Percentiles rank a stretch among this genome's conserved stretches.
Conservation (phyloP, 495 filamentous ascomycete genomes). For the Penicillium tannophilum region DNA sequence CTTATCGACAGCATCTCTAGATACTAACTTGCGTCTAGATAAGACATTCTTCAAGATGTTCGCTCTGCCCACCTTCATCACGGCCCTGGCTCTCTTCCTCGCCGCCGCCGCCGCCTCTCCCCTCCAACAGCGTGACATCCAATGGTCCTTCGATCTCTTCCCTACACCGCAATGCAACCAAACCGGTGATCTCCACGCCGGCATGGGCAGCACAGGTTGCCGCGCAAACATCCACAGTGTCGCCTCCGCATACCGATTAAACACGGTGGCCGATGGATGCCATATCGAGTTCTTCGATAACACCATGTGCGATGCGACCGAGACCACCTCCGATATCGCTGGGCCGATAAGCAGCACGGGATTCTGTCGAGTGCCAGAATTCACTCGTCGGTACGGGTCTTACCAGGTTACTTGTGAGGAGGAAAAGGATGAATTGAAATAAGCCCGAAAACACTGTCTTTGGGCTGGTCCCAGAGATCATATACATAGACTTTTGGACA, state of each 20-base stretch:
- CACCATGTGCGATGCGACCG: constrained; percentile 31
- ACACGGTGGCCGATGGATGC: constrained; percentile 23
- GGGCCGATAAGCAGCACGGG: constrained; percentile 15
- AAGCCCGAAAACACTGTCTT: background rate
- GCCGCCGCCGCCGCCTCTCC: constrained; percentile 23
- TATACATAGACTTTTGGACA: background rate
- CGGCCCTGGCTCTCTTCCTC: constrained; percentile 9
- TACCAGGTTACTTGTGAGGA: constrained; percentile 31
- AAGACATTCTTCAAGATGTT: background rate
- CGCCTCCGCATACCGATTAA: constrained; percentile 27
- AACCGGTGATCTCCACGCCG: constrained; percentile 20
- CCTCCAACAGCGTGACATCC: constrained; percentile 19
- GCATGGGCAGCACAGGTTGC: constrained; percentile 31
- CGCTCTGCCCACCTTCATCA: background rate
- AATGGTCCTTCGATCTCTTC: constrained; percentile 33
- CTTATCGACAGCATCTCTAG: background rate
- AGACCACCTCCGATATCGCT: constrained; percentile 18
- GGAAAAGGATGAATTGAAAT: constrained; percentile 2
- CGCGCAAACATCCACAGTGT: constrained; percentile 27
- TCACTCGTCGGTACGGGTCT: constrained; percentile 22
- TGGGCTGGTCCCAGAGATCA: background rate
- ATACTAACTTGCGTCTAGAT: background rate
- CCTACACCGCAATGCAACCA: constrained; percentile 21
- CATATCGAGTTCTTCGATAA: constrained; percentile 33
- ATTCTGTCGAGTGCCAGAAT: constrained; percentile 17